Evolutionary conservation across 2,329 filamentous ascomycete genomes (phyloP).

Genomic region (Neodidymelliopsis sp.): DNA sequence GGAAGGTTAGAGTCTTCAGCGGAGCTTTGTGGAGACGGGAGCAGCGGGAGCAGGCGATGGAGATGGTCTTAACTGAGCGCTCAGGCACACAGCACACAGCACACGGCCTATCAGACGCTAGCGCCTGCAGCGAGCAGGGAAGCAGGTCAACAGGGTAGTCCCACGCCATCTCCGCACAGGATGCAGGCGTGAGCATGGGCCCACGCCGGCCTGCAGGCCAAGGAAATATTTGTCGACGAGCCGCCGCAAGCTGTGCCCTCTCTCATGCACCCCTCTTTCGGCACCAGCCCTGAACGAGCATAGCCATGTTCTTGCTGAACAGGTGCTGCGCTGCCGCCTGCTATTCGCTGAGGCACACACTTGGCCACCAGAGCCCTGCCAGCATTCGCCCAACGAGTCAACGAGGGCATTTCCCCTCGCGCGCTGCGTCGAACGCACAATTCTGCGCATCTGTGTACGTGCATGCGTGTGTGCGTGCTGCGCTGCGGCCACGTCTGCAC

Average conservation of each 20-base stretch:
- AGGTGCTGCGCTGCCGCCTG: slow-evolving; percentile 25
- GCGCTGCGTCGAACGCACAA: slow-evolving; percentile 8
- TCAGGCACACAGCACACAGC: slow-evolving; percentile 31
- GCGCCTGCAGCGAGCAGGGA: slow-evolving; percentile 5
- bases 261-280: slow-evolving; percentile 31
- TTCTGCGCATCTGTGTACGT: neutral
- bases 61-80: slow-evolving; percentile 36
- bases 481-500: slow-evolving; percentile 4
- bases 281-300: slow-evolving; percentile 9
- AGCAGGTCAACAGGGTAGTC: slow-evolving; percentile 23
- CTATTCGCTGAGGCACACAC: slow-evolving; percentile 27
- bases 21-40: slow-evolving; percentile 37
- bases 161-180: slow-evolving; percentile 24
- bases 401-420: slow-evolving; percentile 12
- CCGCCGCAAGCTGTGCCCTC: slow-evolving; percentile 24
- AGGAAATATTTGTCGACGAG: slow-evolving; percentile 26
- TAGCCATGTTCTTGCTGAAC: slow-evolving; percentile 25
- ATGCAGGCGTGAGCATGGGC: slow-evolving; percentile 17
- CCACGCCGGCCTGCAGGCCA: slow-evolving; percentile 24
- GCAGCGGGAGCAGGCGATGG: slow-evolving; percentile 32
- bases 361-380: slow-evolving; percentile 31
- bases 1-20: slow-evolving; percentile 26
- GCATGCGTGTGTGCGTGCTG: slow-evolving; percentile 9
- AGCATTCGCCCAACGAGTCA: slow-evolving; percentile 28
- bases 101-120: slow-evolving; percentile 10